These are phyloP conservation scores for Polychytrium aggregatum DNA, from an alignment of 192 early-diverging fungal genomes.

Conservation along the genomic window DNA sequence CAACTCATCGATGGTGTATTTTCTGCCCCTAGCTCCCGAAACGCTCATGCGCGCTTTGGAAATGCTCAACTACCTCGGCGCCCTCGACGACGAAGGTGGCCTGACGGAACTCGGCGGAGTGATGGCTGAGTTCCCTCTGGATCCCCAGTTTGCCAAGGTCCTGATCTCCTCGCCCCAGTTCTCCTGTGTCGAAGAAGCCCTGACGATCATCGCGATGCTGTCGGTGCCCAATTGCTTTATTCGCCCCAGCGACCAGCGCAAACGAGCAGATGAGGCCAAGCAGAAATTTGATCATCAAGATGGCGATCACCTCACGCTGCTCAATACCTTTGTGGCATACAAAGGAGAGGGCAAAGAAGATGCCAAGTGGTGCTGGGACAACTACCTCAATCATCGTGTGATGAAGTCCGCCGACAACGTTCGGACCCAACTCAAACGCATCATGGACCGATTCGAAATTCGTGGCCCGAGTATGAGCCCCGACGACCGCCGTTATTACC, in stretches of 20 bases:
- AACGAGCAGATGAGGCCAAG: constrained; percentile 83
- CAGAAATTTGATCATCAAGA: constrained; percentile 86
- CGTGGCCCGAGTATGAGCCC: constrained; percentile 39
- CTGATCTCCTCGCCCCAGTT: constrained; percentile 76
- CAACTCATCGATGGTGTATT: too few relatives aligned
- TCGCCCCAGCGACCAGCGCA: constrained; percentile 80
- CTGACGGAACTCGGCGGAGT: constrained; percentile 68
- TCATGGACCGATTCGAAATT: constrained; percentile 63
- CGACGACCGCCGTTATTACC: constrained; percentile 49
- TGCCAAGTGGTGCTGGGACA: constrained; percentile 84
- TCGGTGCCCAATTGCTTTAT: constrained; percentile 81
- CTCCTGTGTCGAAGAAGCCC: constrained; percentile 83
- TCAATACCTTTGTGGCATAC: constrained; percentile 96
- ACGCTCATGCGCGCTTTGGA: constrained; percentile 97
- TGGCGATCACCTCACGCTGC: constrained; percentile 91
- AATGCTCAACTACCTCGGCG: constrained; percentile 87
- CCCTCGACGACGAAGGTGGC: constrained; percentile 89
- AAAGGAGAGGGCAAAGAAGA: constrained; percentile 62
- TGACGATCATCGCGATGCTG: constrained; percentile 91
- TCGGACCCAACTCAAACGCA: constrained; percentile 72
- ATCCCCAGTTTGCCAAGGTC: constrained; percentile 91
- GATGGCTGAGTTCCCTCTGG: constrained; percentile 96
- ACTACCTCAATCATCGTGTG: constrained; percentile 82
- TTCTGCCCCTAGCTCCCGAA: constrained; percentile 64
- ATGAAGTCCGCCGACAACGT: constrained; percentile 90